Percentiles rank a stretch among this genome's conserved stretches.
These are phyloP conservation scores for Komagataella pastoris DNA, from an alignment of 805 yeast species.

Conservation along the genomic window DNA sequence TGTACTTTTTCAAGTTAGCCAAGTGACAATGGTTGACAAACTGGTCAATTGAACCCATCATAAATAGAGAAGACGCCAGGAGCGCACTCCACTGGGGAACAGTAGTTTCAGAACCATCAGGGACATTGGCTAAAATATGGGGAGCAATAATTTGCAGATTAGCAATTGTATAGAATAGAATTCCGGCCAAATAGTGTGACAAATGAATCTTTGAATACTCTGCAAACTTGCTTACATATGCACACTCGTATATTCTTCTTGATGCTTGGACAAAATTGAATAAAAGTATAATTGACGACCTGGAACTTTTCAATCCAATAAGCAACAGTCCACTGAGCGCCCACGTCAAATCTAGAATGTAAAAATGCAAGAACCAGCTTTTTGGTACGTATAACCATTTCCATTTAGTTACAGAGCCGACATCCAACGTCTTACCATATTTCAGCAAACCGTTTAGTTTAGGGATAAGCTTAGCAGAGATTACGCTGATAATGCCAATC, in stretches of 20 bases:
- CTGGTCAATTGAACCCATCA: slow-evolving; percentile 30
- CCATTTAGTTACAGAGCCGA: background rate
- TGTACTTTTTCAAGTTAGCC: slow-evolving; percentile 37
- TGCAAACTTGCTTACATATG: slow-evolving; percentile 32
- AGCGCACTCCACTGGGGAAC: background rate
- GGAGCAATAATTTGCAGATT: slow-evolving; percentile 16
- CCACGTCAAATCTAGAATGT: slow-evolving; percentile 27
- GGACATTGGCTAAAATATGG: slow-evolving; percentile 5
- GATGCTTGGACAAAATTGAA: slow-evolving; percentile 33
- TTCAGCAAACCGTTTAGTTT: slow-evolving; percentile 21
- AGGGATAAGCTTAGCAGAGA: slow-evolving; percentile 5
- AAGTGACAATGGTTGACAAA: slow-evolving; percentile 34
- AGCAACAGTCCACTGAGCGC: slow-evolving; percentile 11
- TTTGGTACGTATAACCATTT: slow-evolving; percentile 39
- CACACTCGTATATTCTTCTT: slow-evolving; percentile 44
- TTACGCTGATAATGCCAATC: slow-evolving; percentile 1
- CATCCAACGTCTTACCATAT: slow-evolving; percentile 29
- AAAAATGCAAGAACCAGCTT: slow-evolving; percentile 49
- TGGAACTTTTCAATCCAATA: background rate
- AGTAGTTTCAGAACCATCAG: background rate
- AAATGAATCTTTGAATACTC: slow-evolving; percentile 42
- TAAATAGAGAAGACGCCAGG: slow-evolving; percentile 12
- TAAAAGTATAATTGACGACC: slow-evolving; percentile 9
- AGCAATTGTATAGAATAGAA: slow-evolving; percentile 40
- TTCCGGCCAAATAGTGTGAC: slow-evolving; percentile 54